phyloP scores from a whole-genome alignment of 2,329 filamentous ascomycete genomes.

The Periconia digitata region DNA sequence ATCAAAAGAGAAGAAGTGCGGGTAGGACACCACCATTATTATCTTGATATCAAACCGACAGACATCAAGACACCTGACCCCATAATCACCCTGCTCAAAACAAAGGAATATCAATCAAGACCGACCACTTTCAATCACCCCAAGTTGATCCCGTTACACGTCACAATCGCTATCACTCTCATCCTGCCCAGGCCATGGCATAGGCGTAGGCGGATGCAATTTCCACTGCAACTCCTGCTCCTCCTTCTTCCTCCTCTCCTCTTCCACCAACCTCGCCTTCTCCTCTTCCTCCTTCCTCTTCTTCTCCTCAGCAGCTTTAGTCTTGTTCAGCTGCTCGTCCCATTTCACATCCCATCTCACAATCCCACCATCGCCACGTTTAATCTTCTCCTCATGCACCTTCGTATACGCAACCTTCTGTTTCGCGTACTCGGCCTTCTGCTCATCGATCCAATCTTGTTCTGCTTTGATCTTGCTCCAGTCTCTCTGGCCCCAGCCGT shows the following conservation, averaged over 20 bases:
- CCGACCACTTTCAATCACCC: too few relatives aligned
- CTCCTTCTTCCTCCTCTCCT: background rate
- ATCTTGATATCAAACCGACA: too few relatives aligned
- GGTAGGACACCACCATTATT: background rate
- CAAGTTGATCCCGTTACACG: background rate
- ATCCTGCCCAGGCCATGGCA: background rate
- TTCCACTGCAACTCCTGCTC: background rate
- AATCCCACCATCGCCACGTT: background rate
- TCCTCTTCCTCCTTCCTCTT: background rate
- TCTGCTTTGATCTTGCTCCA: conserved; percentile 1
- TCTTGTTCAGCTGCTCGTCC: background rate
- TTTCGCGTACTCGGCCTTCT: background rate
- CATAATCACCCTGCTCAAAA: background rate
- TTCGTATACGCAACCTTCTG: background rate
- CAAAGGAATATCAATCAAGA: background rate
- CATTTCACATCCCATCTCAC: background rate
- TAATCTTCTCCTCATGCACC: background rate
- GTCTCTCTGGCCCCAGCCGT: background rate
- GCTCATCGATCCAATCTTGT: background rate
- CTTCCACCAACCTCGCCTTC: background rate
- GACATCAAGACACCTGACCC: background rate
- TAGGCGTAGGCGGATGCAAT: background rate
- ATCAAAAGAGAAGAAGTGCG: too few relatives aligned
- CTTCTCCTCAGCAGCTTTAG: background rate
- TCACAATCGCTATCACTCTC: too few relatives aligned